These are phyloP conservation scores for Penicillium vulpinum DNA, from an alignment of 2,329 filamentous ascomycete species.

Conservation along the genomic window DNA sequence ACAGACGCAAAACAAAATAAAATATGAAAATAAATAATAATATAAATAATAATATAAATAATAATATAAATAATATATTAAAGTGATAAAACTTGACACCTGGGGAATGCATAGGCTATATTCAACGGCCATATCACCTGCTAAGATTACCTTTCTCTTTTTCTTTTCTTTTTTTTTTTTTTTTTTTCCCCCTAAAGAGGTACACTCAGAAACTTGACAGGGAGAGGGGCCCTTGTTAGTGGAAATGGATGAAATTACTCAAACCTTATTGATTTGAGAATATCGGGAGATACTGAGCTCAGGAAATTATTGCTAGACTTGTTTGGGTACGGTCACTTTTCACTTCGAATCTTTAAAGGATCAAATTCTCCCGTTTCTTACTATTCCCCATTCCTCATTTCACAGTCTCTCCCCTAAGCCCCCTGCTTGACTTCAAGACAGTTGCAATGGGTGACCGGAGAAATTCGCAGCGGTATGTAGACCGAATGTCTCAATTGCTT, in stretches of 20 bases:
- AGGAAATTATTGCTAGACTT: neutral
- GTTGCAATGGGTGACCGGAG: too few relatives aligned
- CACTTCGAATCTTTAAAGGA: neutral
- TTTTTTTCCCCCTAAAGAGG: neutral
- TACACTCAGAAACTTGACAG: neutral
- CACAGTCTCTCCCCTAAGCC: too few relatives aligned
- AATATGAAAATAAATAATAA: neutral
- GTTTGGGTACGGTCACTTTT: neutral
- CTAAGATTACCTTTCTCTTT: neutral
- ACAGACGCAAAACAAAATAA: too few relatives aligned
- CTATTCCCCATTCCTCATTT: neutral
- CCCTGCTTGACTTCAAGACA: neutral
- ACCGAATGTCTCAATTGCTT: neutral
- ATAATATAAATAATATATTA: neutral
- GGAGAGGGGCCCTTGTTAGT: neutral
- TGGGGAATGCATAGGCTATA: neutral
- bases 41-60: neutral
- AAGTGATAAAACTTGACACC: too few relatives aligned
- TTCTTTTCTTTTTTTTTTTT: neutral
- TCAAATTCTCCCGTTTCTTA: neutral
- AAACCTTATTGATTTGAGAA: neutral
- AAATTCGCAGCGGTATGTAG: neutral
- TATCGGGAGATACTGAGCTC: neutral
- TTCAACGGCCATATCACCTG: neutral
- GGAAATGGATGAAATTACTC: neutral